Evolutionary conservation across 345 rosid genomes (phyloP).

Genomic region (Hibiscus syriacus): DNA sequence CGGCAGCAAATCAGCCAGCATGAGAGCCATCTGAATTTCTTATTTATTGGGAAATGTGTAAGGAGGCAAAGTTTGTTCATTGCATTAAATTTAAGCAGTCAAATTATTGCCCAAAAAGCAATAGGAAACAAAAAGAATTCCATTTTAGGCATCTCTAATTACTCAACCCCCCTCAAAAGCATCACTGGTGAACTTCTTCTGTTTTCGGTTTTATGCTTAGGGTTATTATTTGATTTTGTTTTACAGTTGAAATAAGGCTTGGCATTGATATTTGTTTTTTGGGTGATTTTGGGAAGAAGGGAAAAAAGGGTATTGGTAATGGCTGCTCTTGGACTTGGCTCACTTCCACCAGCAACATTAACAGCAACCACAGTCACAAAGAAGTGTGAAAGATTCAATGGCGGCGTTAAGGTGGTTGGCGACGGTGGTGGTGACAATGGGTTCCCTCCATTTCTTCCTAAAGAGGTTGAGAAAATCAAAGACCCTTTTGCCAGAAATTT

Average conservation of each 20-base stretch:
- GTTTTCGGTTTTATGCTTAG: background rate
- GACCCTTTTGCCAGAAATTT: conserved; percentile 72
- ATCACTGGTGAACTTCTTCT: background rate
- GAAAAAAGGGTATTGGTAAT: background rate
- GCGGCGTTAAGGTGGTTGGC: conserved; percentile 8
- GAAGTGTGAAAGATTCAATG: conserved; percentile 6
- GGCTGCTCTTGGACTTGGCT: conserved; percentile 16
- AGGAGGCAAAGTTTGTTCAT: background rate
- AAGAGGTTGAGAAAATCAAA: conserved; percentile 61
- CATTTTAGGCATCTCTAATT: background rate
- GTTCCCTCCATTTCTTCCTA: conserved; percentile 77
- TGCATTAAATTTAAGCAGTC: background rate
- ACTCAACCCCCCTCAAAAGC: background rate
- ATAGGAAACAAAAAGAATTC: background rate
- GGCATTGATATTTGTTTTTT: background rate
- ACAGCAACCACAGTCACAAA: background rate
- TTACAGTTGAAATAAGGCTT: background rate
- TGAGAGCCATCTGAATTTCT: no score
- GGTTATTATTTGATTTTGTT: background rate
- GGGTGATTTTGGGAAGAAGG: background rate
- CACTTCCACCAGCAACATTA: conserved; percentile 3
- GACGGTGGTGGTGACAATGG: conserved; percentile 22
- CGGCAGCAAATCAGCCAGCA: no score
- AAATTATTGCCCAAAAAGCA: background rate
- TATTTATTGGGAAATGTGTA: no score